These are phyloP conservation scores for Dipteronia sinensis DNA, from an alignment of 345 rosid genomes.

Conservation along the genomic window DNA sequence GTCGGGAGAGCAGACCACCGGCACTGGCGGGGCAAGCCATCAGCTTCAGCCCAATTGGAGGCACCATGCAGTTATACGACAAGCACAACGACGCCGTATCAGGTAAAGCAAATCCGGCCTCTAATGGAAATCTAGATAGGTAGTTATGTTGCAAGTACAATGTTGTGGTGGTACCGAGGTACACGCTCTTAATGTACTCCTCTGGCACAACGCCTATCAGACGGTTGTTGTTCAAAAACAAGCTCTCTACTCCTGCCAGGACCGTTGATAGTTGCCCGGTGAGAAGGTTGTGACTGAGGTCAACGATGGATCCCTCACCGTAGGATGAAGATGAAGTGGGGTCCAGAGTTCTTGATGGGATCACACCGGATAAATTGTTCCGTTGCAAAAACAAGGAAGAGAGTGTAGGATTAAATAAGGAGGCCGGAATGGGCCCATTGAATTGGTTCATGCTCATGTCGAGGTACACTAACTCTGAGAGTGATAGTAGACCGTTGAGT, in stretches of 20 bases:
- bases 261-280: slow-evolving; percentile 51
- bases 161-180: slow-evolving; percentile 51
- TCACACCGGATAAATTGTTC: slow-evolving; percentile 73
- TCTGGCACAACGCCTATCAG: slow-evolving; percentile 60
- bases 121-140: slow-evolving; percentile 55
- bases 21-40: slow-evolving; percentile 59
- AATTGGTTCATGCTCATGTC: slow-evolving; percentile 81
- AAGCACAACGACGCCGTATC: slow-evolving; percentile 66
- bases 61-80: slow-evolving; percentile 80
- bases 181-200: slow-evolving; percentile 54
- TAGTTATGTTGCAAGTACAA: slow-evolving; percentile 81
- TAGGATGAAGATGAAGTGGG: slow-evolving; percentile 29
- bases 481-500: slow-evolving; percentile 47
- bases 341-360: slow-evolving; percentile 32
- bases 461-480: slow-evolving; percentile 59
- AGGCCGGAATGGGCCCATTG: slow-evolving; percentile 66
- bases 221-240: slow-evolving; percentile 75
- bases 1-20: slow-evolving; percentile 57
- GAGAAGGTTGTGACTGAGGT: slow-evolving; percentile 73
- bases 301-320: slow-evolving; percentile 63
- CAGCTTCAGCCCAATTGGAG: slow-evolving; percentile 43
- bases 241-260: slow-evolving; percentile 61
- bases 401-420: slow-evolving; percentile 53
- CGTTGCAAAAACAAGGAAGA: slow-evolving; percentile 72
- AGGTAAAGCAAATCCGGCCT: slow-evolving; percentile 44